These are phyloP conservation scores for Colletotrichum tropicale DNA, from an alignment of 2,329 filamentous ascomycete genomes.

Conservation along the genomic window DNA sequence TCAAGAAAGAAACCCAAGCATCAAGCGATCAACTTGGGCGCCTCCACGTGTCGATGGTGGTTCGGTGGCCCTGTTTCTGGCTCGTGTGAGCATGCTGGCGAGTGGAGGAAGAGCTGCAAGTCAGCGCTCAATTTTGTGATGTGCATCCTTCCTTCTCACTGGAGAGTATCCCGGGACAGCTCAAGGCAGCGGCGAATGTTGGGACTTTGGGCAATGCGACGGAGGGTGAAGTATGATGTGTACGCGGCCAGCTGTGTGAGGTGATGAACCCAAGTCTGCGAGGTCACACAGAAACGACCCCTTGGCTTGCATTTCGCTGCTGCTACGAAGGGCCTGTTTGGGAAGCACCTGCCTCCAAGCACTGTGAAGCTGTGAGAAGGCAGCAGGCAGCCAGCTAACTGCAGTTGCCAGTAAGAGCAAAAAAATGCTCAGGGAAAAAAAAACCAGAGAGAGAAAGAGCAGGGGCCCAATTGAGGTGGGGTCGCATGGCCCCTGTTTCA, in stretches of 20 bases:
- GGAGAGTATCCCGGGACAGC: background rate
- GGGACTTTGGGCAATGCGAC: background rate
- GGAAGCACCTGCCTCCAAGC: background rate
- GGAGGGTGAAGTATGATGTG: background rate
- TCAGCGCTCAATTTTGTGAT: background rate
- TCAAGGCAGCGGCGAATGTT: background rate
- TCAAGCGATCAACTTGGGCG: conserved; percentile 16
- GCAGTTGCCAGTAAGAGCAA: background rate
- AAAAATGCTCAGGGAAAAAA: background rate
- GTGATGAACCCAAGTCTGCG: background rate
- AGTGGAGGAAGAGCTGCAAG: conserved; percentile 6
- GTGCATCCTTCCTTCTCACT: background rate
- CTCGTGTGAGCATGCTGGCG: background rate
- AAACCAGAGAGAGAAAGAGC: background rate
- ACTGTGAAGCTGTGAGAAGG: background rate
- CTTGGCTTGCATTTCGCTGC: background rate
- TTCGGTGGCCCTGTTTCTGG: background rate
- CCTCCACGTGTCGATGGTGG: conserved; percentile 17
- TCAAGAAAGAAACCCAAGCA: background rate
- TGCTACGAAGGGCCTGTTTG: background rate
- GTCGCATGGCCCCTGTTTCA: conserved; percentile 19
- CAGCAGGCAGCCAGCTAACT: background rate
- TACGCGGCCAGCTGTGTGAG: background rate
- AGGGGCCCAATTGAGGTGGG: background rate
- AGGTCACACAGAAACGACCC: background rate